These are phyloP conservation scores for Backusella tarrabulga DNA, from an alignment of 192 early-diverging fungal species.

Conservation along the genomic window DNA sequence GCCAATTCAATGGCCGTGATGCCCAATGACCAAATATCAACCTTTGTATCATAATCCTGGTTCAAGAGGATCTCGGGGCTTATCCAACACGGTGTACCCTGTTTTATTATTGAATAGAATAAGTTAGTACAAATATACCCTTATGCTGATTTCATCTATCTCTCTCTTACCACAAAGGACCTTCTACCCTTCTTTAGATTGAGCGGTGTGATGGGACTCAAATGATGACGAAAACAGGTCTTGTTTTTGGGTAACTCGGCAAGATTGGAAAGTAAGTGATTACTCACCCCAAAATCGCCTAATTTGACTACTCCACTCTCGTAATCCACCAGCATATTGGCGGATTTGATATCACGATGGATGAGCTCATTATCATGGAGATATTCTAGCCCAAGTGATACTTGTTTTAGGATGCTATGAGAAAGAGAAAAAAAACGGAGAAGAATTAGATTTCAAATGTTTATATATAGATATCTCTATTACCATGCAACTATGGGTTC, in stretches of 20 bases:
- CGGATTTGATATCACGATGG: conserved; percentile 71
- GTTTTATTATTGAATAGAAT: too few species aligned
- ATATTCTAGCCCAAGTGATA: conserved; percentile 62
- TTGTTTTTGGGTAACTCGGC: conserved; percentile 1
- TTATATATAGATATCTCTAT: not conserved
- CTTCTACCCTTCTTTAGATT: conserved; percentile 34
- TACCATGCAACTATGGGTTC: conserved; percentile 28
- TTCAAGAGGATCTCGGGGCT: conserved; percentile 41
- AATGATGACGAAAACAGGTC: not conserved
- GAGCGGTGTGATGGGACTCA: not conserved
- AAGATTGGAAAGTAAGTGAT: conserved; percentile 9
- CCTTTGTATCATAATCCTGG: conserved; percentile 42
- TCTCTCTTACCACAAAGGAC: conserved; percentile 48
- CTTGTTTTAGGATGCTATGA: conserved; percentile 30
- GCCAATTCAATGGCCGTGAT: conserved; percentile 41
- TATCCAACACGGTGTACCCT: conserved; percentile 62
- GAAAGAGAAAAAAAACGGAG: not conserved
- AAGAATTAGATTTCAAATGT: not conserved
- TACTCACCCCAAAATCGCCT: conserved; percentile 55
- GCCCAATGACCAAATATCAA: conserved; percentile 49
- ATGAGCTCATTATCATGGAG: conserved; percentile 62
- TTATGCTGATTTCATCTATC: too few species aligned
- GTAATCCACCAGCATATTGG: conserved; percentile 61
- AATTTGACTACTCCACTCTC: conserved; percentile 56
- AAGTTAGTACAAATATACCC: too few species aligned